Conservation (phyloP, 2,329 filamentous ascomycete species). For the Fusarium avenaceum region DNA sequence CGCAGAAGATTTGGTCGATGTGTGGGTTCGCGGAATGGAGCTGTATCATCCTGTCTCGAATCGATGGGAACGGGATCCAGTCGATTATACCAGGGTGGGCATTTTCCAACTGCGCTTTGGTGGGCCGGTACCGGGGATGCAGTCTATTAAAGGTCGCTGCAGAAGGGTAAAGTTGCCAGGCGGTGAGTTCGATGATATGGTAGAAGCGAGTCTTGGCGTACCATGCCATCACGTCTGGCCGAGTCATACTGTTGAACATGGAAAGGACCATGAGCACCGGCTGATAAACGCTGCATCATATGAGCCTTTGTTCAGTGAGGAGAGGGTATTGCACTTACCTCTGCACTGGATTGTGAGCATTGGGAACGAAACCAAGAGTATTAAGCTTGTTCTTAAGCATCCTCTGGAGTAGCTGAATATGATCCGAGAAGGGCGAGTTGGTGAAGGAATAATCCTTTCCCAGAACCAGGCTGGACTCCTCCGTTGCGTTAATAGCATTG, state of each 20-base stretch:
- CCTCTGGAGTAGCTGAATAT: slow-evolving; percentile 48
- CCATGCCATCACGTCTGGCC: slow-evolving; percentile 54
- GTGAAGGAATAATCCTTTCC: slow-evolving; percentile 48
- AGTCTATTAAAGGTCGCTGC: slow-evolving; percentile 46
- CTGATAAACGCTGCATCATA: slow-evolving; percentile 44
- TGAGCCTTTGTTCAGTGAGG: not conserved
- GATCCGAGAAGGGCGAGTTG: slow-evolving; percentile 52
- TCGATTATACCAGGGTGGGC: slow-evolving; percentile 51
- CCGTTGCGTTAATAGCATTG: slow-evolving; percentile 43
- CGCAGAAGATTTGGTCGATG: slow-evolving; percentile 53
- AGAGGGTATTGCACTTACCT: slow-evolving; percentile 10
- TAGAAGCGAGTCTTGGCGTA: slow-evolving; percentile 58
- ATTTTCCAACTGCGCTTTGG: slow-evolving; percentile 43
- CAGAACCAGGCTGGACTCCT: slow-evolving; percentile 37
- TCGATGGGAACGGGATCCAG: slow-evolving; percentile 51
- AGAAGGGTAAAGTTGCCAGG: slow-evolving; percentile 52
- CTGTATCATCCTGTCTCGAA: slow-evolving; percentile 50
- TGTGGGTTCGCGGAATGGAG: slow-evolving; percentile 51
- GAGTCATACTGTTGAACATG: slow-evolving; percentile 54
- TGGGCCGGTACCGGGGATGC: slow-evolving; percentile 50
- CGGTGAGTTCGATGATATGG: slow-evolving; percentile 53
- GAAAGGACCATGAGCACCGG: slow-evolving; percentile 51
- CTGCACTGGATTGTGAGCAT: slow-evolving; percentile 20
- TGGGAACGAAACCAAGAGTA: slow-evolving; percentile 30
- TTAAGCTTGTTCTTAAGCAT: slow-evolving; percentile 47